Conservation (phyloP, 2,329 filamentous ascomycete genomes). For the Fusarium camptoceras region DNA sequence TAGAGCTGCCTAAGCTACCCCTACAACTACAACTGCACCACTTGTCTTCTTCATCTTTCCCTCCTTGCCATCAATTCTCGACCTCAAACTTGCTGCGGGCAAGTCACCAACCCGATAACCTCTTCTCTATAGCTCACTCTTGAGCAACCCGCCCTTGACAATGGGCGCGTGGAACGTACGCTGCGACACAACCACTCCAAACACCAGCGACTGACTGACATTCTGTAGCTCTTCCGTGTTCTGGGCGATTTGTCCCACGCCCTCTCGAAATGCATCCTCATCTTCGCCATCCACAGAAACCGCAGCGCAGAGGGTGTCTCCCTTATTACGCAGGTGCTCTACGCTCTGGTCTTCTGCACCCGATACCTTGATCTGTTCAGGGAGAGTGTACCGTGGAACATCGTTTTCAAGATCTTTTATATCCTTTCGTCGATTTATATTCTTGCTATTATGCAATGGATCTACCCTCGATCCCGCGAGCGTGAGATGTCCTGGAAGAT, state of each 20-base stretch:
- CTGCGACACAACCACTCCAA: neutral
- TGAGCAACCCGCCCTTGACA: conserved; percentile 42
- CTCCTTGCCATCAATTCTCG: neutral
- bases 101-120: conserved; percentile 27
- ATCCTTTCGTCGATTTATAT: conserved; percentile 87
- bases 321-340: conserved; percentile 89
- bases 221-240: conserved; percentile 73
- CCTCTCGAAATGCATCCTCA: conserved; percentile 87
- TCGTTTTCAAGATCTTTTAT: conserved; percentile 90
- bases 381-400: conserved; percentile 72
- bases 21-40: neutral
- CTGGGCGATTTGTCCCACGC: conserved; percentile 87
- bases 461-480: conserved; percentile 89
- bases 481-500: conserved; percentile 94
- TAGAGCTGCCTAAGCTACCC: conserved; percentile 26
- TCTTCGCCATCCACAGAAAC: conserved; percentile 90
- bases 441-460: conserved; percentile 85
- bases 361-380: conserved; percentile 87
- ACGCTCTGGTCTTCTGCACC: conserved; percentile 85
- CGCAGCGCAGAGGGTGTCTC: conserved; percentile 91
- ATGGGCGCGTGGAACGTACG: conserved; percentile 58
- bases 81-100: conserved; percentile 4
- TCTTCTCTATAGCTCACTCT: conserved; percentile 18
- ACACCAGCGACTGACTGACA: conserved; percentile 18
- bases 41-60: conserved; percentile 28